Percentiles rank a stretch among this genome's conserved stretches.
phyloP scores from a whole-genome alignment of 495 filamentous ascomycete species.

The Podospora tetraspora region DNA sequence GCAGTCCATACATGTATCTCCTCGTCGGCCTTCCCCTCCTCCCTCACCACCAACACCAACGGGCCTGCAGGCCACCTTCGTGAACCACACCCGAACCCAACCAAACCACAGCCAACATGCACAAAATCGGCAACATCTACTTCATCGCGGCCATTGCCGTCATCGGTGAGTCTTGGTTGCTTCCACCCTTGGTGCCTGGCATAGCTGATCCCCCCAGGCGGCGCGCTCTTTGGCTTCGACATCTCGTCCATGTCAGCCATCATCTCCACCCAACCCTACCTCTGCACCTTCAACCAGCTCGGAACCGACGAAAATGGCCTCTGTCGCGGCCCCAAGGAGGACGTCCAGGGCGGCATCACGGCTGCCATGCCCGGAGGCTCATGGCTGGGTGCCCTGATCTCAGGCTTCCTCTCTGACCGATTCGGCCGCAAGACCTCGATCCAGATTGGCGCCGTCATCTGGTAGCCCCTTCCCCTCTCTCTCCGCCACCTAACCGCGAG shows the following conservation, averaged over 20 bases:
- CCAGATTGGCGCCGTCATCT: constrained; percentile 57
- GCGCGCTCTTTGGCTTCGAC: constrained; percentile 78
- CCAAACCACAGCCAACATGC: constrained; percentile 27
- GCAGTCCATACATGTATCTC: background rate
- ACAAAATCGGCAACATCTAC: constrained; percentile 63
- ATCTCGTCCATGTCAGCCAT: constrained; percentile 79
- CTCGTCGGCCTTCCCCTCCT: background rate
- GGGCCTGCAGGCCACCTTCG: background rate
- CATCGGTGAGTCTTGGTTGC: constrained; percentile 36
- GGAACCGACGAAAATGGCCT: constrained; percentile 31
- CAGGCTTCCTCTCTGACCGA: constrained; percentile 60
- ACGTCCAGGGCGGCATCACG: constrained; percentile 56
- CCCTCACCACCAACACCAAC: background rate
- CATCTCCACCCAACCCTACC: constrained; percentile 55
- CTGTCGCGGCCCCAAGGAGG: constrained; percentile 46
- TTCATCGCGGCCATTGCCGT: constrained; percentile 70
- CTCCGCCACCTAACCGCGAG: too few species aligned
- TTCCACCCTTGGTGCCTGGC: background rate
- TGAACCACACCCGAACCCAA: background rate
- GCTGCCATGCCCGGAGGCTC: constrained; percentile 72
- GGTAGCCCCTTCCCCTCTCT: constrained; percentile 38
- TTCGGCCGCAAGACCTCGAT: constrained; percentile 65
- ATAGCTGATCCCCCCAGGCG: constrained; percentile 45
- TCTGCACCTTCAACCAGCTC: constrained; percentile 58
- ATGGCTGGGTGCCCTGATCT: constrained; percentile 64